Evolutionary conservation across 2,329 filamentous ascomycete species (phyloP).

Genomic region (Capronia epimyces): DNA sequence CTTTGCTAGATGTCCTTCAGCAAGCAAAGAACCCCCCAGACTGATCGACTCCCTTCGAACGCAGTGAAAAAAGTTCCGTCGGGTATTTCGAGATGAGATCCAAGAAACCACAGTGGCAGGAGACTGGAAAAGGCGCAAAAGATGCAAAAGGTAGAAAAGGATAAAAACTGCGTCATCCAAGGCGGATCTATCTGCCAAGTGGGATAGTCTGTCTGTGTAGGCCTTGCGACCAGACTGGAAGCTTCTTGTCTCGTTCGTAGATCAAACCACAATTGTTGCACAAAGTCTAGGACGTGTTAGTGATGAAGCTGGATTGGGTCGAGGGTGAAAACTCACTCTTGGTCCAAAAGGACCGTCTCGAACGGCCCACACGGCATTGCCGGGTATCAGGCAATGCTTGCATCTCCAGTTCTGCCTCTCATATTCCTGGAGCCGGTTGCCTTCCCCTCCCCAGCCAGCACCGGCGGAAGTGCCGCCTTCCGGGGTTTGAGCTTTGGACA

Average conservation of each 20-base stretch:
- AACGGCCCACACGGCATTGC: slow-evolving; percentile 88
- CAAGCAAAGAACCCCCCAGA: too few relatives aligned
- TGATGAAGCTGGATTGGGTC: too few relatives aligned
- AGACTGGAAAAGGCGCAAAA: neutral
- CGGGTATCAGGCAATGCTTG: slow-evolving; percentile 79
- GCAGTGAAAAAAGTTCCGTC: too few relatives aligned
- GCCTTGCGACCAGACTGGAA: slow-evolving; percentile 71
- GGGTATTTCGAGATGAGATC: too few relatives aligned
- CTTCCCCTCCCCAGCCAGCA: slow-evolving; percentile 64
- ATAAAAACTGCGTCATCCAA: too few relatives aligned
- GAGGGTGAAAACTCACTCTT: slow-evolving; percentile 58
- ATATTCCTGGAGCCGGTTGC: slow-evolving; percentile 57
- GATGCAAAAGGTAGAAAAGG: neutral
- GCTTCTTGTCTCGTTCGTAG: slow-evolving; percentile 78
- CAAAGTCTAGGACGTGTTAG: slow-evolving; percentile 56
- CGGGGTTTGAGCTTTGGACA: slow-evolving; percentile 69
- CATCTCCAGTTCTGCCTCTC: slow-evolving; percentile 85
- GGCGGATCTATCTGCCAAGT: slow-evolving; percentile 35
- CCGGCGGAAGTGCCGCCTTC: slow-evolving; percentile 52
- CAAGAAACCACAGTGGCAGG: too few relatives aligned
- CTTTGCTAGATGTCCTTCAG: neutral
- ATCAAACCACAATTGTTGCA: slow-evolving; percentile 90
- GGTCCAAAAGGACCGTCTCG: slow-evolving; percentile 81
- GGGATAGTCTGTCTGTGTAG: slow-evolving; percentile 53
- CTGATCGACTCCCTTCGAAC: too few relatives aligned